Conservation (phyloP, 805 yeast species). For the Millerozyma acaciae region DNA sequence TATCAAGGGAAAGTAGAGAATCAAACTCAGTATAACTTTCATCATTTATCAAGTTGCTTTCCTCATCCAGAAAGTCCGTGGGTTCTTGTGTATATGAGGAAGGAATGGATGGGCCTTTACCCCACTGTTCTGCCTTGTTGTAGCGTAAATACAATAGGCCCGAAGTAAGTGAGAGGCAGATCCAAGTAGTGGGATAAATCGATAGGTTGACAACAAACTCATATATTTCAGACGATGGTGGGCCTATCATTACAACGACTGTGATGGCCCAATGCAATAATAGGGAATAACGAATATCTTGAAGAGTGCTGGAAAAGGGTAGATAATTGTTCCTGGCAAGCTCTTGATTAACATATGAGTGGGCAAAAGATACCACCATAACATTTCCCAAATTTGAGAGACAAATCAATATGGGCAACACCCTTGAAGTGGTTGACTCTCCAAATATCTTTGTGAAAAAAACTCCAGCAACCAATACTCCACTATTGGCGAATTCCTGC, state of each 20-base stretch:
- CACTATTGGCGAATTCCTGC: conserved; percentile 47
- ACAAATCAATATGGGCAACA: conserved; percentile 56
- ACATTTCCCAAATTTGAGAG: conserved; percentile 63
- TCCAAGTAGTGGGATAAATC: conserved; percentile 62
- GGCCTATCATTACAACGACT: conserved; percentile 48
- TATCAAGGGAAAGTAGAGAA: conserved; percentile 6
- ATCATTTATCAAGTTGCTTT: too few species aligned
- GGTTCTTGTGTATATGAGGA: too few species aligned
- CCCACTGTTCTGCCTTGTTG: conserved; percentile 41
- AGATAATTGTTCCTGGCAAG: conserved; percentile 48
- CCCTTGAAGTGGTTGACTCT: conserved; percentile 42
- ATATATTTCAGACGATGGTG: conserved; percentile 63
- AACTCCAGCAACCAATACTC: conserved; percentile 61
- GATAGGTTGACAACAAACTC: conserved; percentile 60
- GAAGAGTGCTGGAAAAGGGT: conserved; percentile 48
- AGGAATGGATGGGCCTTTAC: too few species aligned
- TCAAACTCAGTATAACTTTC: conserved; percentile 9
- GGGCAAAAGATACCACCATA: conserved; percentile 60
- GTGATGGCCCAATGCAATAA: conserved; percentile 55
- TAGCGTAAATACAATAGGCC: conserved; percentile 53
- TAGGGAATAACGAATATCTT: conserved; percentile 43
- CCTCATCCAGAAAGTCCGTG: too few species aligned
- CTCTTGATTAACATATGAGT: conserved; percentile 55
- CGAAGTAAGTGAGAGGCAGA: conserved; percentile 47
- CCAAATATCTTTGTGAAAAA: conserved; percentile 59